These are phyloP conservation scores for Henckelia pumila DNA, from an alignment of 257 asterid genomes.

Conservation along the genomic window DNA sequence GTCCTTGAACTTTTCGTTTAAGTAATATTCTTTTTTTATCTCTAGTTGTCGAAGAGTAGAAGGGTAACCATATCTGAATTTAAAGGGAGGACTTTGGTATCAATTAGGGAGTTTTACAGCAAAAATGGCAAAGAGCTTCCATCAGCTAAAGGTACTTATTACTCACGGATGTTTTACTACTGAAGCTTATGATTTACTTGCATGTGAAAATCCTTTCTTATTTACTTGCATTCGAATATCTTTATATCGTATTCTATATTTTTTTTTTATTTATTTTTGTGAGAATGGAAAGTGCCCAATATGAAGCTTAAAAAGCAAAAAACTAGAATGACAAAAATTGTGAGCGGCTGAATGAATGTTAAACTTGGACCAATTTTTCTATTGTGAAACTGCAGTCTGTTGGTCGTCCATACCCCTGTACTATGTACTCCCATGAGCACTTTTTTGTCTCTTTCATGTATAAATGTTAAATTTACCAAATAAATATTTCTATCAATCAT, in stretches of 20 bases:
- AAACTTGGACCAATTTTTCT: neutral
- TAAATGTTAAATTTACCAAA: no score
- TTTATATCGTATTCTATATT: neutral
- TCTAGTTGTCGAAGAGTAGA: slow-evolving; percentile 70
- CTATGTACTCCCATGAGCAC: neutral
- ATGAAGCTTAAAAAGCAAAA: neutral
- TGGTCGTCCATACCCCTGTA: no score
- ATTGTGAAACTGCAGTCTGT: neutral
- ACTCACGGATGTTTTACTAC: neutral
- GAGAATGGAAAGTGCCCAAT: neutral
- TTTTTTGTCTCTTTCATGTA: no score
- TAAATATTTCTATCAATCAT: no score
- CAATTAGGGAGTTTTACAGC: slow-evolving; percentile 82
- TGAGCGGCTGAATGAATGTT: neutral
- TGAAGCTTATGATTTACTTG: slow-evolving; percentile 7
- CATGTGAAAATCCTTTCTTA: neutral
- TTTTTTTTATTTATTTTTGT: slow-evolving; percentile 3
- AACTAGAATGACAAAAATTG: neutral
- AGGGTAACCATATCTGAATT: slow-evolving; percentile 89
- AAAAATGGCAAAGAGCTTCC: slow-evolving; percentile 92
- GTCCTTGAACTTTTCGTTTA: slow-evolving; percentile 5
- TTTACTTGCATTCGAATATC: neutral
- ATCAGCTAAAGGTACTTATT: slow-evolving; percentile 66
- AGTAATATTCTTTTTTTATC: slow-evolving; percentile 1
- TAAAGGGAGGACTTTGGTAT: slow-evolving; percentile 78